phyloP scores from a whole-genome alignment of 495 filamentous ascomycete species.

The Darksidea phi region DNA sequence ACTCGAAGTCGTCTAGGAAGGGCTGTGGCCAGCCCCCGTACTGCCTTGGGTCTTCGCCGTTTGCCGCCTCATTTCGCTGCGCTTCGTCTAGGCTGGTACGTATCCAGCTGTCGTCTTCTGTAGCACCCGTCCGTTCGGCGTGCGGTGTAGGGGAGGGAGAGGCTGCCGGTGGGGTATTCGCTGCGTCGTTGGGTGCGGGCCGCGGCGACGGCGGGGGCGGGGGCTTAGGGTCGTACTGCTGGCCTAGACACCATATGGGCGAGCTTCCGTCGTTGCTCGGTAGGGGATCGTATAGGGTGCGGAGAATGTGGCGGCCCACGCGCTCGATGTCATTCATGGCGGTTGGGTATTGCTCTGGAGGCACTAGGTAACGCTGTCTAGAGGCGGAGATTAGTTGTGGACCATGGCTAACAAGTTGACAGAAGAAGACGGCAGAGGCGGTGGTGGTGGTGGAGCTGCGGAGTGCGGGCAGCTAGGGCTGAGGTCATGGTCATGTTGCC shows the following conservation, averaged over 20 bases:
- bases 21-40: conserved; percentile 76
- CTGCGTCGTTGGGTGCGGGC: conserved; percentile 14
- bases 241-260: conserved; percentile 87
- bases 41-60: conserved; percentile 29
- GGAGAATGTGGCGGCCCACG: conserved; percentile 55
- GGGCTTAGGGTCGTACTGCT: conserved; percentile 59
- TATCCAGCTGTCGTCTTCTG: conserved; percentile 36
- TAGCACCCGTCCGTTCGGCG: conserved; percentile 1
- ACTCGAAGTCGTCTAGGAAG: conserved; percentile 92
- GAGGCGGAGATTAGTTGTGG: not conserved
- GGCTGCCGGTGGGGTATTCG: conserved; percentile 16
- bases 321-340: conserved; percentile 36
- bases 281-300: conserved; percentile 94
- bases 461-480: conserved; percentile 21
- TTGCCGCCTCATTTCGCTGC: conserved; percentile 28
- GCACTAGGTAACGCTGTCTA: not conserved
- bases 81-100: conserved; percentile 28
- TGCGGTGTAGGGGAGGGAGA: conserved; percentile 42
- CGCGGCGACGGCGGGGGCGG: conserved; percentile 22
- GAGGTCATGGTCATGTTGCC: conserved; percentile 25
- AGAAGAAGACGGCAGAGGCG: not conserved
- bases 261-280: conserved; percentile 77
- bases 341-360: not conserved
- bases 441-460: conserved; percentile 1
- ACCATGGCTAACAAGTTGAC: not conserved